Base-by-base conservation (phyloP, 805 yeast species). In the Debaryomyces prosopidis region DNA sequence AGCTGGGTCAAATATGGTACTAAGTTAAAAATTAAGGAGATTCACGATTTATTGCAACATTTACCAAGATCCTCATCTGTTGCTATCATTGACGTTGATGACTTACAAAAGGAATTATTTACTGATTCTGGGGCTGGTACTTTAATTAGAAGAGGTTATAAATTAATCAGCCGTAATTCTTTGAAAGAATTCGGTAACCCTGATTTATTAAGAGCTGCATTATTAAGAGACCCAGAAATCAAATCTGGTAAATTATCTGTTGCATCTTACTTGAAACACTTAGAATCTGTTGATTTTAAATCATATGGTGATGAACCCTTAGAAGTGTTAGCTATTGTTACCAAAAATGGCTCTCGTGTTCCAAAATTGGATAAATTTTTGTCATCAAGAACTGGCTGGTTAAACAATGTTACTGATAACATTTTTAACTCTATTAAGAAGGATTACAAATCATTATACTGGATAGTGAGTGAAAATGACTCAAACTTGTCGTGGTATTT, bases 81-180 rank as follows among this genome's bases (percentile, higher is more conserved):
- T 40, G 99, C 99, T 36, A 94, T 94, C 64, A 94, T 94, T 58
- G 88, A 92, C 55, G 97, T 94, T 37, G 81, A 88, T 58, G 97
- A 94, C 65, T 79, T 94, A 60, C 98, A 94, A 72, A 94, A 92
- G 66, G 99, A 94, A 69, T 80, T 94, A 61, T 94, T 94, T 72
- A 94, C 99, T 34, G 99, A 94, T 67, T 87, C 96, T 14, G 99
- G 99, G 68, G 99, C 99, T 26, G 99, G 99, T 63, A 94, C 99
- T 38, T 78, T 94, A 74, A 90, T 94, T 59, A 87, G 99, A 79
- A 84, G 99, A 69, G 99, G 99, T 51, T 89, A 92, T 73, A 89
- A 89, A 71, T 77, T 94, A 54, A 66, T 85, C 46, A 84, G 82
- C 59, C 82, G 89, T 64, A 78, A 81, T 58, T 79, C 86, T 17